Evolutionary conservation across 2,329 filamentous ascomycete genomes (phyloP).

Genomic region (Cercospora sp.): DNA sequence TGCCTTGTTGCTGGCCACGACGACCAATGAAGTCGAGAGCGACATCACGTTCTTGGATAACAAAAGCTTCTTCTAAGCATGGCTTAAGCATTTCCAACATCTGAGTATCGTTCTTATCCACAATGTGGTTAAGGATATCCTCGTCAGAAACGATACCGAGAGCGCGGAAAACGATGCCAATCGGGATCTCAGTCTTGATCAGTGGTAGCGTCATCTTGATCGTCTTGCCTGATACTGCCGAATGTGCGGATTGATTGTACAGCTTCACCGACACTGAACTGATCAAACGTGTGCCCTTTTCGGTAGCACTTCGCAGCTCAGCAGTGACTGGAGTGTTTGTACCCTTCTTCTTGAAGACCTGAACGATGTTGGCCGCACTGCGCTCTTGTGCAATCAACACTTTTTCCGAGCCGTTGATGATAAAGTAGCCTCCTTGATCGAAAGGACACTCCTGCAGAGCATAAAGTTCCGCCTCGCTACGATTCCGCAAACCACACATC

Average conservation of each 20-base stretch:
- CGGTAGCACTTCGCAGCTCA: constrained; percentile 92
- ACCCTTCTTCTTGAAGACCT: constrained; percentile 98
- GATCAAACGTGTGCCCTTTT: constrained; percentile 92
- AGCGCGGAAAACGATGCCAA: constrained; percentile 93
- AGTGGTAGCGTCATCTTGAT: constrained; percentile 91
- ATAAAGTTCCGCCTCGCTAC: constrained; percentile 83
- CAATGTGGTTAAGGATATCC: constrained; percentile 96
- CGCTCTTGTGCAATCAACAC: constrained; percentile 97
- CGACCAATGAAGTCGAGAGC: constrained; percentile 95
- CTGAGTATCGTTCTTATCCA: constrained; percentile 88
- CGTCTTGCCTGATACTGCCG: constrained; percentile 79
- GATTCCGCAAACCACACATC: constrained; percentile 83
- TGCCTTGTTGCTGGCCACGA: constrained; percentile 73
- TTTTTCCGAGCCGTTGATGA: constrained; percentile 99
- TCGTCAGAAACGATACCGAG: constrained; percentile 95
- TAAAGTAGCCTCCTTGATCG: constrained; percentile 97
- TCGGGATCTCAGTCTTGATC: constrained; percentile 88
- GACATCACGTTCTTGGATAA: constrained; percentile 91
- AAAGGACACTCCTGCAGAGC: constrained; percentile 95
- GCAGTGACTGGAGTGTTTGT: constrained; percentile 90
- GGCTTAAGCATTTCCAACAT: constrained; percentile 98
- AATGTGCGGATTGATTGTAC: constrained; percentile 50
- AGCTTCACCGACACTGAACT: constrained; percentile 91
- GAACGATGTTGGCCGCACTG: constrained; percentile 96
- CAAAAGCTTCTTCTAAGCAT: constrained; percentile 94